These are phyloP conservation scores for Trichophyton simii DNA, from an alignment of 2,329 filamentous ascomycete species.

Conservation along the genomic window DNA sequence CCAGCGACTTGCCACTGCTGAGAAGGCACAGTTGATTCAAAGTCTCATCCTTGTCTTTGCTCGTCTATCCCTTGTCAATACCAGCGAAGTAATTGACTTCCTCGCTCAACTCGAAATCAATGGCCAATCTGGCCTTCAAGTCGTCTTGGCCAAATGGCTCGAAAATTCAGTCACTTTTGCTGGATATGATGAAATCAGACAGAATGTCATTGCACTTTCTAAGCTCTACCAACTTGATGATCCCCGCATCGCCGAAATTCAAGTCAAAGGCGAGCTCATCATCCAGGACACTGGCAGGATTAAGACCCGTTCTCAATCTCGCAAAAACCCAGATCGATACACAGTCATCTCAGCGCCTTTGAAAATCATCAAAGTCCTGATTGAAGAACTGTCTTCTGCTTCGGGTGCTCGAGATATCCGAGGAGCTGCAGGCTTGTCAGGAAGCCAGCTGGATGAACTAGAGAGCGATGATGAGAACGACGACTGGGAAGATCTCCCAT, in stretches of 20 bases:
- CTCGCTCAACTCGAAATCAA: constrained; percentile 71
- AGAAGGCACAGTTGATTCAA: constrained; percentile 83
- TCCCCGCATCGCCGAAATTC: constrained; percentile 60
- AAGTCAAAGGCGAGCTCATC: constrained; percentile 85
- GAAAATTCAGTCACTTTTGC: constrained; percentile 95
- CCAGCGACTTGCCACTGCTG: constrained; percentile 65
- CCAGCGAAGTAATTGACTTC: constrained; percentile 84
- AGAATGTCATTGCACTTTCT: constrained; percentile 88
- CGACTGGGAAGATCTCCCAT: constrained; percentile 78
- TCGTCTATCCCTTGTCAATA: constrained; percentile 69
- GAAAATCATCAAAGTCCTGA: constrained; percentile 91
- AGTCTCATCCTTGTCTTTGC: constrained; percentile 93
- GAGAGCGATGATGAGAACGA: constrained; percentile 60
- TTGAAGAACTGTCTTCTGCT: constrained; percentile 79
- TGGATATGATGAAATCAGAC: constrained; percentile 93
- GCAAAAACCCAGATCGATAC: constrained; percentile 78
- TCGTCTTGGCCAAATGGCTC: constrained; percentile 89
- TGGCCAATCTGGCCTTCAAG: constrained; percentile 62
- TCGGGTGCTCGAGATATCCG: constrained; percentile 46
- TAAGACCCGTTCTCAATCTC: constrained; percentile 84
- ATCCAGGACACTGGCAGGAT: constrained; percentile 67
- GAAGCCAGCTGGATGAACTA: constrained; percentile 47
- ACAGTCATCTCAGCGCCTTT: constrained; percentile 76
- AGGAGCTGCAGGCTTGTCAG: constrained; percentile 44
- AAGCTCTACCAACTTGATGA: constrained; percentile 86